Percentiles rank a stretch among this genome's conserved stretches.
phyloP scores from a whole-genome alignment of 768 basidiomycete genomes.

The Pleurotus tuoliensis region DNA sequence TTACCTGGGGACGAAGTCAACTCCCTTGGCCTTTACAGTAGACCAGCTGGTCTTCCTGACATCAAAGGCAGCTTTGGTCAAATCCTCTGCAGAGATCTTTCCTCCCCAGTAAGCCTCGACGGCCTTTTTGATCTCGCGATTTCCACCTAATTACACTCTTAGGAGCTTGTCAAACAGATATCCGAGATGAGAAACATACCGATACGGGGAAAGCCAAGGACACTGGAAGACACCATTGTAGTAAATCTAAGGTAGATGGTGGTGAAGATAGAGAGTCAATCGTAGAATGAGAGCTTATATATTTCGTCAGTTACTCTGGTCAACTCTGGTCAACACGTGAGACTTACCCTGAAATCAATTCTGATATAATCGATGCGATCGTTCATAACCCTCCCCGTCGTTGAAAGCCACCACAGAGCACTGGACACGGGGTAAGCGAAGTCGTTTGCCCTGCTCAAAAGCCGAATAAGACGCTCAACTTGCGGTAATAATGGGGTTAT shows the following conservation, averaged over 20 bases:
- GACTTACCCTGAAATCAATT: constrained; percentile 8
- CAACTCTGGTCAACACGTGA: constrained; percentile 10
- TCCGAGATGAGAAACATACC: constrained; percentile 33
- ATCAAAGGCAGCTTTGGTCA: constrained; percentile 83
- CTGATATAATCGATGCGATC: constrained; percentile 5
- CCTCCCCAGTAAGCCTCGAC: constrained; percentile 98
- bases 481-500: too few relatives aligned
- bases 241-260: constrained; percentile 15
- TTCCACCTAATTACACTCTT: constrained; percentile 55
- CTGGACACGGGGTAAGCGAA: constrained; percentile 4
- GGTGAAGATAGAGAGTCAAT: constrained; percentile 25
- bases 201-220: constrained; percentile 92
- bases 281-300: constrained; percentile 17
- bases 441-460: too few relatives aligned
- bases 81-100: constrained; percentile 83
- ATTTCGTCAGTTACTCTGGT: constrained; percentile 6
- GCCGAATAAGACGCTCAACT: too few relatives aligned
- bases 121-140: constrained; percentile 96
- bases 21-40: constrained; percentile 76
- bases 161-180: background rate
- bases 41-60: constrained; percentile 89
- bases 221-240: constrained; percentile 76
- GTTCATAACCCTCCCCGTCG: constrained; percentile 4
- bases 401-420: background rate
- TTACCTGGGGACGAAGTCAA: constrained; percentile 92